Percentiles rank a stretch among this genome's conserved stretches.
Evolutionary conservation across 257 asterid genomes (phyloP).

Genomic region (Paraleonurus japonicus): DNA sequence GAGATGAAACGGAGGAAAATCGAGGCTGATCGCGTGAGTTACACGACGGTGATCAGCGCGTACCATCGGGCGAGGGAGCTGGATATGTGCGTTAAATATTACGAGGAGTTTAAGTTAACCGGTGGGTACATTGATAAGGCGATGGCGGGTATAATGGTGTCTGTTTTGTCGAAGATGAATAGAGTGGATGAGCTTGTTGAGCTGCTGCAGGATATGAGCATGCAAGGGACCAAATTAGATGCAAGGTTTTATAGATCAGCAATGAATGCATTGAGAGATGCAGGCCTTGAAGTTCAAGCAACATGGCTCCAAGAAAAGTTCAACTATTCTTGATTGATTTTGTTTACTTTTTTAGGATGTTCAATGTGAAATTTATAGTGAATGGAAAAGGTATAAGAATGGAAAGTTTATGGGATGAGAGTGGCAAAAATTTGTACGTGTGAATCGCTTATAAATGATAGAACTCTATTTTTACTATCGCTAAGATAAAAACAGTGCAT

Average conservation of each 20-base stretch:
- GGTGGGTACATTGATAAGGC: constrained; percentile 71
- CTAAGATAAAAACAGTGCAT: no score
- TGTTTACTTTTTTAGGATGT: no score
- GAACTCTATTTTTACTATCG: no score
- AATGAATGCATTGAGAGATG: constrained; percentile 67
- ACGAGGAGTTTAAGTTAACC: constrained; percentile 54
- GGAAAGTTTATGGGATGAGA: no score
- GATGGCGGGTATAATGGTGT: constrained; percentile 86
- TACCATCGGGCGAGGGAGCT: constrained; percentile 61
- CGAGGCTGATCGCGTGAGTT: constrained; percentile 65
- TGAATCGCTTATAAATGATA: no score
- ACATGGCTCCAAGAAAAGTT: constrained; percentile 63
- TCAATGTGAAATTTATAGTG: no score
- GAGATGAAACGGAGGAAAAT: constrained; percentile 76
- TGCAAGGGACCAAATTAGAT: constrained; percentile 53
- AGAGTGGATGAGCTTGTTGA: constrained; percentile 64
- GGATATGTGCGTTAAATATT: constrained; percentile 51
- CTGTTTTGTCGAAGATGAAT: constrained; percentile 74
- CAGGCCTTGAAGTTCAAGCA: constrained; percentile 60
- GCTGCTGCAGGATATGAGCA: constrained; percentile 73
- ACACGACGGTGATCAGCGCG: constrained; percentile 69
- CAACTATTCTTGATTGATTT: constrained; percentile 26
- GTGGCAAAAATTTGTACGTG: no score
- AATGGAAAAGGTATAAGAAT: no score
- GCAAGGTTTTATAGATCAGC: constrained; percentile 72